Base-by-base conservation (phyloP, 2,329 filamentous ascomycete species). In the Penicillium frequentans region DNA sequence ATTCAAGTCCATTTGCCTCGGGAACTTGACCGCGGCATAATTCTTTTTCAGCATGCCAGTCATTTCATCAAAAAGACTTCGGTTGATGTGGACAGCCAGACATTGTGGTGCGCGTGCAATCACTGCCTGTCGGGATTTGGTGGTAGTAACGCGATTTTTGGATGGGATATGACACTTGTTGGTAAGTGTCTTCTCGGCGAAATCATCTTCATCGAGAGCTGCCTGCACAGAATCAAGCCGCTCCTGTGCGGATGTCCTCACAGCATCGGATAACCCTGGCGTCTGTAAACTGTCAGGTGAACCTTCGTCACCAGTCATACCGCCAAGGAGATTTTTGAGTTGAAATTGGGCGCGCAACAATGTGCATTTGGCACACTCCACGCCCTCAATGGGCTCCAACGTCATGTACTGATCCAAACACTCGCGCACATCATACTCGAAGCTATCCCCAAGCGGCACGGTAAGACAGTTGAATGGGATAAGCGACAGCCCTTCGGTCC, bases 381-480 rank as follows among this genome's bases (percentile, higher is more conserved):
- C 93, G 0, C 91, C 91, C 64, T 91, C 87, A 56, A 99, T 96
- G 1, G 84, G 81, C 70, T 98, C 95, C 9, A 97, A 81, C 13
- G 86, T 84, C 27, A 91, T 95, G 70, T 93, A 96, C 23, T 91
- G 87, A 69, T 96, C 89, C 21, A 99, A 77, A 54, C 91, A 88
- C 57, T 95, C 88, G 56, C 87, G 86, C 0, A 98, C 77, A 59
- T 91, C 84, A 68, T 93, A 90, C 19, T 82, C 79, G 61, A 81
- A 82, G 48, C 82, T 81, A 5, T 82, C 77, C 1, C 90, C 90
- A 1, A 98, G 84, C 35, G 89, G 91, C 0, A 98, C 84, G 0
- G 93, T 97, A 47, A 98, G 79, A 68, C 92, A 97, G 70, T 95
- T 97, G 80, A 98, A 98, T 0, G 92, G 91, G 21, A 91, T 96